These are phyloP conservation scores for Pachysolen tannophilus DNA, from an alignment of 805 yeast genomes.

Conservation along the genomic window DNA sequence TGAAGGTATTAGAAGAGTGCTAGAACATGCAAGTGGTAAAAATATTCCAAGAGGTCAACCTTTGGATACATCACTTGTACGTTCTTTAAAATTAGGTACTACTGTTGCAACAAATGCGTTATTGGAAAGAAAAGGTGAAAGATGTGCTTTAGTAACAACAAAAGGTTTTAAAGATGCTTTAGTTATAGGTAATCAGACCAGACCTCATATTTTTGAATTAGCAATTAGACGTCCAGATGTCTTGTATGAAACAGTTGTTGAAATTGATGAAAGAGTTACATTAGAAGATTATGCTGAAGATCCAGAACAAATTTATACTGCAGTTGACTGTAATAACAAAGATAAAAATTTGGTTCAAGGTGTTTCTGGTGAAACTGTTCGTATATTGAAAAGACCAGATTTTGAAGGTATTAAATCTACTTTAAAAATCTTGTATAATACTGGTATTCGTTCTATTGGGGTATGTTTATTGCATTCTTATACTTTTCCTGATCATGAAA, in stretches of 20 bases:
- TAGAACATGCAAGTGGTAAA: constrained; percentile 50
- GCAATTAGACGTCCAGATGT: constrained; percentile 64
- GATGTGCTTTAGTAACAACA: constrained; percentile 79
- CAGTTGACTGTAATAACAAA: constrained; percentile 12
- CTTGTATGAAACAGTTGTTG: constrained; percentile 69
- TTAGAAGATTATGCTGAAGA: constrained; percentile 76
- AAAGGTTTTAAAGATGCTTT: constrained; percentile 83
- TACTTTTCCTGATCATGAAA: constrained; percentile 66
- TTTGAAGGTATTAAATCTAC: constrained; percentile 29
- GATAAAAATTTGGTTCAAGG: constrained; percentile 41
- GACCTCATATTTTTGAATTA: constrained; percentile 85
- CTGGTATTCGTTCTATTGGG: constrained; percentile 64
- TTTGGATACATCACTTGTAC: constrained; percentile 55
- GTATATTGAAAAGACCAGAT: constrained; percentile 47
- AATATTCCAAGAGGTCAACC: constrained; percentile 52
- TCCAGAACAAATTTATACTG: constrained; percentile 29
- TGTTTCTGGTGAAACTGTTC: constrained; percentile 58
- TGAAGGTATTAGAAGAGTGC: constrained; percentile 78
- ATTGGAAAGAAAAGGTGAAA: constrained; percentile 85
- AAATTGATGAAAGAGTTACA: constrained; percentile 86
- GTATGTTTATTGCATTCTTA: constrained; percentile 68
- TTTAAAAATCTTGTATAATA: constrained; percentile 36
- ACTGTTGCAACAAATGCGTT: constrained; percentile 95
- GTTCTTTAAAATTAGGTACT: constrained; percentile 80
- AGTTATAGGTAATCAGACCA: constrained; percentile 81